Evolutionary conservation across 495 filamentous ascomycete genomes (phyloP).

Genomic region (Podospora pseudoanserina): DNA sequence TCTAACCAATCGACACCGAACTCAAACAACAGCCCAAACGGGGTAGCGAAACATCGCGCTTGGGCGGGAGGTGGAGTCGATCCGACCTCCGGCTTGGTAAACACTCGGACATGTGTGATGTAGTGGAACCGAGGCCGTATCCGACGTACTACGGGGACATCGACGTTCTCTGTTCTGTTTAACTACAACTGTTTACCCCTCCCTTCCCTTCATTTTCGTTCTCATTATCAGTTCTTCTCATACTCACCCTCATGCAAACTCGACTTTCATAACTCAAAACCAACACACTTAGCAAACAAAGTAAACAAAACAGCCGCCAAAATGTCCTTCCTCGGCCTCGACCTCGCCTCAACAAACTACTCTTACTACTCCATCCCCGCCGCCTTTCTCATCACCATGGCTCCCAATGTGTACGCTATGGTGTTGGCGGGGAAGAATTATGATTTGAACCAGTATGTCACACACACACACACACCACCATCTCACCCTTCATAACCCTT

Average conservation of each 20-base stretch:
- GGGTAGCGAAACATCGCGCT: not conserved
- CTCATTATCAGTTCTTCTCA: too few species aligned
- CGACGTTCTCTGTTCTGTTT: not conserved
- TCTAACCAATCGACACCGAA: not conserved
- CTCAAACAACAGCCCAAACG: not conserved
- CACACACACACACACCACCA: not conserved
- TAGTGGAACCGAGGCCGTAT: not conserved
- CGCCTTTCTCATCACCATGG: conserved; percentile 39
- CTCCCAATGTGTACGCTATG: conserved; percentile 37
- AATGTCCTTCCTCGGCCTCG: conserved; percentile 42
- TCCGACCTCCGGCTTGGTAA: not conserved
- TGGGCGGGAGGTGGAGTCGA: not conserved
- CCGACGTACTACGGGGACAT: not conserved
- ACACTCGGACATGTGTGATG: not conserved
- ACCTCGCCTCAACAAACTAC: conserved; percentile 39
- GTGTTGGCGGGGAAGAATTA: conserved; percentile 40
- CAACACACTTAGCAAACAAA: not conserved
- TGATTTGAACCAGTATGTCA: conserved; percentile 32
- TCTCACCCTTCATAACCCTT: too few species aligned
- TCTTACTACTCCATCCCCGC: conserved; percentile 50
- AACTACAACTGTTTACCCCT: not conserved
- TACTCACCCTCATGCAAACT: not conserved
- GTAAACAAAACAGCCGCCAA: conserved; percentile 10
- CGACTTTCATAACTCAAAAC: not conserved
- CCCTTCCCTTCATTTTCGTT: not conserved